Conservation (phyloP, 345 rosid genomes). For the Eucalyptus viminalis region DNA sequence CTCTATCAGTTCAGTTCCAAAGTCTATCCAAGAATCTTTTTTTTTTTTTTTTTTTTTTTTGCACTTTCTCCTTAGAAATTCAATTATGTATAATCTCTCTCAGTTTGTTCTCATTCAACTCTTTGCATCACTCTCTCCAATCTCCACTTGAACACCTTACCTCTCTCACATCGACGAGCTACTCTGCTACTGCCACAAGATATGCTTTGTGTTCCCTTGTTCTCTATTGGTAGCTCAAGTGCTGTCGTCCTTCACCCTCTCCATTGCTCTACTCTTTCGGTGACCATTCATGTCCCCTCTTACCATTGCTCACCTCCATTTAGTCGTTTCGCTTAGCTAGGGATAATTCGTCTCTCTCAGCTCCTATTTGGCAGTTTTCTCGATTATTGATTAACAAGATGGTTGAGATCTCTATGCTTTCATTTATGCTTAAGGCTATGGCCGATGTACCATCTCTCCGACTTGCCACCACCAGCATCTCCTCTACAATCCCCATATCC, state of each 20-base stretch:
- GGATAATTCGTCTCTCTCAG: not conserved
- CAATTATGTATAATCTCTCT: not conserved
- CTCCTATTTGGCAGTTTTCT: not conserved
- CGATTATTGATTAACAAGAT: not conserved
- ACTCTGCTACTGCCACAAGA: not conserved
- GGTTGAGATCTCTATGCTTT: not conserved
- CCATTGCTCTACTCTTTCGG: not conserved
- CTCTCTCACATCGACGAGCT: not conserved
- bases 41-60: not conserved
- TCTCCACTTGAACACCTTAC: not conserved
- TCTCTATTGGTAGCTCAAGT: not conserved
- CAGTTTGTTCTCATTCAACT: not conserved
- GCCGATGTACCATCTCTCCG: not conserved
- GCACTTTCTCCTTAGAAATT: not conserved
- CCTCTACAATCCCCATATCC: not conserved
- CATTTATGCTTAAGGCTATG: not conserved
- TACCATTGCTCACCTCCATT: not conserved
- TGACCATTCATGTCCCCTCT: not conserved
- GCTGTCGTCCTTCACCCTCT: not conserved
- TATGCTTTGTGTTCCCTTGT: not conserved
- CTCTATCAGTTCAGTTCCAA: accelerated
- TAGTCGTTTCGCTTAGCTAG: not conserved
- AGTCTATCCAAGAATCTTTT: not conserved
- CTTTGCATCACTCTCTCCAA: not conserved
- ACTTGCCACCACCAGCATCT: not conserved